Evolutionary conservation across 2,329 filamentous ascomycete genomes (phyloP), one percentile per base, ranked within the genome.

Genomic region (Pseudogymnoascus sp.): DNA sequence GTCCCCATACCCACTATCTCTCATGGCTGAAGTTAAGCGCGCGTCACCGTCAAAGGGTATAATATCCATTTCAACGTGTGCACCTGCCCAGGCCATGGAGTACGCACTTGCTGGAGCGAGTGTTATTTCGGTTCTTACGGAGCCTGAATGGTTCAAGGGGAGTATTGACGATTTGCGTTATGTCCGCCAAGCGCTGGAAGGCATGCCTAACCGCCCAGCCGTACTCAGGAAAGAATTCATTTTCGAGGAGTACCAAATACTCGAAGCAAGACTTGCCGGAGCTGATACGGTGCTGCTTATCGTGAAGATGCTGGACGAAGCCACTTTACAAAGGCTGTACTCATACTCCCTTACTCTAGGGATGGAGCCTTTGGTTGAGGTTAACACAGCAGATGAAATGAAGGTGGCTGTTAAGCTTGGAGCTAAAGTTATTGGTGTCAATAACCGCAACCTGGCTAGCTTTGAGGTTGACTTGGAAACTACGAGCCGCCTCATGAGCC

Each of bases 61-160:
- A 39, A 97, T 99, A 65, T 90, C 92, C 0, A 81, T 96, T 2
- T 85, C 90, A 27, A 89, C 92, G 21, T 94, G 89, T 69, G 94
- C 94, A 8, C 92, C 94, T 25, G 86, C 87, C 4, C 94, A 99
- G 74, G 94, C 95, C 42, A 86, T 87, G 66, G 91, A 88, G 67
- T 99, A 99, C 74, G 94, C 95, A 8, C 82, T 94, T 60, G 92
- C 94, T 5, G 95, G 94, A 12, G 94, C 94, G 58, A 97, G 93
- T 72, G 91, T 96, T 39, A 99, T 99, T 67, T 97, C 94, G 1
- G 94, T 99, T n/a, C 82, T 99, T 55, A 99, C 94, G 0, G 94
- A 99, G 75, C 94, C 95, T 0, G 89, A 97, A 72, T 99, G 94
- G 94, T 99, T 99, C 80, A 97, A 97, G 77, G 94, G 94, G 58